These are phyloP conservation scores for Phaeosphaeriaceae sp. DNA, from an alignment of 2,329 filamentous ascomycete genomes.

Conservation along the genomic window DNA sequence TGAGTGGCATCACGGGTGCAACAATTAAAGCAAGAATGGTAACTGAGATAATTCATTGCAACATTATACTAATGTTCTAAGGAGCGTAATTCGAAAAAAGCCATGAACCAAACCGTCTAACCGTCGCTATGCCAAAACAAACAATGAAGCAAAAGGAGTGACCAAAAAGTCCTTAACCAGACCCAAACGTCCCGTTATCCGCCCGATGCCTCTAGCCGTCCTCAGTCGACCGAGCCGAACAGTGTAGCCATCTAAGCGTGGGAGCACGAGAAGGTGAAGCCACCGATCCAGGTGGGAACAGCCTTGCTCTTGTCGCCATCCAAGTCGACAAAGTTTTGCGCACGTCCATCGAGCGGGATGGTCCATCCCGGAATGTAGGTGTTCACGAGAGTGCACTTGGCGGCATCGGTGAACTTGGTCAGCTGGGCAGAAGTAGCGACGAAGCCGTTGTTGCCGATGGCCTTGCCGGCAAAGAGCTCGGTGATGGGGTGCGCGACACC, in stretches of 20 bases:
- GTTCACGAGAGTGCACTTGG: slow-evolving; percentile 16
- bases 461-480: slow-evolving; percentile 11
- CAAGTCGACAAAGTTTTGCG: slow-evolving; percentile 19
- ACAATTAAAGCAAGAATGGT: background rate
- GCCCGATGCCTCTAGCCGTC: background rate
- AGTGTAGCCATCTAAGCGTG: slow-evolving; percentile 2
- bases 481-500: slow-evolving; percentile 3
- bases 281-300: slow-evolving; percentile 15
- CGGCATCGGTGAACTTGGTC: slow-evolving; percentile 13
- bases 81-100: background rate
- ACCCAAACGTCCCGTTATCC: background rate
- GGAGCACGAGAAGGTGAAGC: slow-evolving; percentile 18
- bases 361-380: slow-evolving; percentile 3
- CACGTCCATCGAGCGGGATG: slow-evolving; percentile 17
- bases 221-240: background rate
- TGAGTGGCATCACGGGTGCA: too few relatives aligned
- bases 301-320: slow-evolving; percentile 17
- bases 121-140: background rate
- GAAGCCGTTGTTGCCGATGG: slow-evolving; percentile 12
- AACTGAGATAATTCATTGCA: background rate
- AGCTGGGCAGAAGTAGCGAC: slow-evolving; percentile 21
- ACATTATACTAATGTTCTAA: background rate
- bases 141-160: background rate
- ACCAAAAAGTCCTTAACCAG: background rate
- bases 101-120: background rate